Evolutionary conservation across 345 rosid species (phyloP).

Genomic region (Bretschneidera sinensis): DNA sequence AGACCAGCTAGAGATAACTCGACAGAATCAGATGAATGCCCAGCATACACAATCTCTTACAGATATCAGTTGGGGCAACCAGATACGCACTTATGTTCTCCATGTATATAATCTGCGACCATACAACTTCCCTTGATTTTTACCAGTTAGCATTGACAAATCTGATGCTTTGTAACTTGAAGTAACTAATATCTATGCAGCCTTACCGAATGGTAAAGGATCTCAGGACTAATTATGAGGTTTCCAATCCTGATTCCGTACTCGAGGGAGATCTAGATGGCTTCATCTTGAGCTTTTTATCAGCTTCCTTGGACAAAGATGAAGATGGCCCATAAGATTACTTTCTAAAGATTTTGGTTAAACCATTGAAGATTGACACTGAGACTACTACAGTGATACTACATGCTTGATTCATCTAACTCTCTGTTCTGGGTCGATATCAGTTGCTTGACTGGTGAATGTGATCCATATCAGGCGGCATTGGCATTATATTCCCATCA

Average conservation of each 20-base stretch:
- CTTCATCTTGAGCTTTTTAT: slow-evolving; percentile 77
- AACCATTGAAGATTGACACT: background rate
- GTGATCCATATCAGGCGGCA: no score
- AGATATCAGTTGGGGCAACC: slow-evolving; percentile 92
- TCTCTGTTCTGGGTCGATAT: no score
- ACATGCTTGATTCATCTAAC: background rate
- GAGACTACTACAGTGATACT: background rate
- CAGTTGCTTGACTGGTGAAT: no score
- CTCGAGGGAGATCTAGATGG: slow-evolving; percentile 87
- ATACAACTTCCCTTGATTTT: background rate
- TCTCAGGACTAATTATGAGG: slow-evolving; percentile 84
- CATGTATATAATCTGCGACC: slow-evolving; percentile 45
- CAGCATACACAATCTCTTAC: slow-evolving; percentile 92
- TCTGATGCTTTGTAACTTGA: background rate
- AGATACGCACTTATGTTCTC: slow-evolving; percentile 83
- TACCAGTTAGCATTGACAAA: background rate
- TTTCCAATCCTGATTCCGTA: slow-evolving; percentile 83
- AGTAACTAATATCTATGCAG: slow-evolving; percentile 30
- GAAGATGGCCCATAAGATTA: slow-evolving; percentile 25
- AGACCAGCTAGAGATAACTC: slow-evolving; percentile 86
- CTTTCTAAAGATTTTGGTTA: background rate
- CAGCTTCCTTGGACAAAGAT: slow-evolving; percentile 61
- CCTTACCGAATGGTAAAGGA: slow-evolving; percentile 96
- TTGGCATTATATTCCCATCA: no score
- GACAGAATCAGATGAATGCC: slow-evolving; percentile 84